Conservation (phyloP, 257 asterid species). For the Cordia subcordata region DNA sequence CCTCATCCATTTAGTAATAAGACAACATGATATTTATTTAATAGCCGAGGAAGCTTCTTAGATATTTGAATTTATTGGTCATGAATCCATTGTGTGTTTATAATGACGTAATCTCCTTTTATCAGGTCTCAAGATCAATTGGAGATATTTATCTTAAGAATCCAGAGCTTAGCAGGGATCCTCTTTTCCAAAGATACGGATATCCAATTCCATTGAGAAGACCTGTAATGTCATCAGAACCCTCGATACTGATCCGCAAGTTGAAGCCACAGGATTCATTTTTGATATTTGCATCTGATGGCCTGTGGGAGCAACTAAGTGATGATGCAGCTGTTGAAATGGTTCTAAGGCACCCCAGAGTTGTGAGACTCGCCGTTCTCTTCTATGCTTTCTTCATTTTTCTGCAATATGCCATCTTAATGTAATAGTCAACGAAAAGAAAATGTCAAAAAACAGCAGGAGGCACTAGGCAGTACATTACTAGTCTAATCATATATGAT, state of each 20-base stretch:
- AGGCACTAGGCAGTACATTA: neutral
- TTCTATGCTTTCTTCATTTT: neutral
- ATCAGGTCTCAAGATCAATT: conserved; percentile 39
- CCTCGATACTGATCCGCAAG: conserved; percentile 26
- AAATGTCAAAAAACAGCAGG: neutral
- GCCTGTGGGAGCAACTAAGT: conserved; percentile 41
- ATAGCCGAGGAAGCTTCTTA: neutral
- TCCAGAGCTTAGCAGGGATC: conserved; percentile 37
- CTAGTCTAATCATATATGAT: neutral
- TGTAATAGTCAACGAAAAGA: neutral
- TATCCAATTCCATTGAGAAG: conserved; percentile 32
- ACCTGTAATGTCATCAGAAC: conserved; percentile 37
- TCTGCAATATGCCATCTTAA: neutral
- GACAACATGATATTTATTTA: neutral
- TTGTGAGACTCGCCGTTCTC: conserved; percentile 19
- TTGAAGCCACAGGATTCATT: conserved; percentile 30
- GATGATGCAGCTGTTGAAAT: conserved; percentile 35
- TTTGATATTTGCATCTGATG: conserved; percentile 44
- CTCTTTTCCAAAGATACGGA: conserved; percentile 27
- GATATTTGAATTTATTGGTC: neutral
- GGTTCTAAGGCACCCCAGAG: conserved; percentile 28
- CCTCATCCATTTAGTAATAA: neutral
- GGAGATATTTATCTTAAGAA: conserved; percentile 36
- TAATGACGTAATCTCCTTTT: neutral
- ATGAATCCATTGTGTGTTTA: neutral